phyloP scores from a whole-genome alignment of 805 yeast species.

The Pichia occidentalis region DNA sequence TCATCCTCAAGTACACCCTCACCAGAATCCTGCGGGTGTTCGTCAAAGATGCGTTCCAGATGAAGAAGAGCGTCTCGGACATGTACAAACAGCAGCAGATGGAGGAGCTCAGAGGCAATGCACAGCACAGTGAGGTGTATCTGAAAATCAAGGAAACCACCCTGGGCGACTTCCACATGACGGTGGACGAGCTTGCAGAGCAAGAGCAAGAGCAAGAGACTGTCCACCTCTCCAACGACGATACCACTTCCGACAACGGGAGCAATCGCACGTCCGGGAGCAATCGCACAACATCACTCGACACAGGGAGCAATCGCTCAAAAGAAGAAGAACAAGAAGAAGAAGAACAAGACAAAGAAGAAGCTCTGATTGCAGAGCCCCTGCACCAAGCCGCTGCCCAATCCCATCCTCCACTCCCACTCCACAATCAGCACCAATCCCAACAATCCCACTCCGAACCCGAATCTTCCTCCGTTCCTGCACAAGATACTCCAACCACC shows the following conservation, averaged over 20 bases:
- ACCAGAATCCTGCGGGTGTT: conserved; percentile 16
- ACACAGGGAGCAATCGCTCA: conserved; percentile 3
- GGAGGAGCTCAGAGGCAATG: conserved; percentile 3
- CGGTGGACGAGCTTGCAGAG: conserved; percentile 4
- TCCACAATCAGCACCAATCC: too few species aligned
- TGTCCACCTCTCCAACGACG: too few species aligned
- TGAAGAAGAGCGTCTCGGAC: conserved; percentile 20
- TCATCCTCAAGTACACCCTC: conserved; percentile 12
- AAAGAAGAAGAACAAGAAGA: conserved; percentile 12
- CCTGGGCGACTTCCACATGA: conserved; percentile 11
- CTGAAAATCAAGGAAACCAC: conserved; percentile 17
- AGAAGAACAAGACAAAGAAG: conserved; percentile 8
- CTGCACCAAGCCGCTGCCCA: too few species aligned
- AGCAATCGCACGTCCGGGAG: conserved; percentile 15
- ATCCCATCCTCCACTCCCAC: too few species aligned
- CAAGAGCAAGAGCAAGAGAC: conserved; percentile 4
- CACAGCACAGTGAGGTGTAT: conserved; percentile 12
- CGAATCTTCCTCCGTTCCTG: too few species aligned
- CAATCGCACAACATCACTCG: conserved; percentile 6
- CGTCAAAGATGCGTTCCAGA: conserved; percentile 21
- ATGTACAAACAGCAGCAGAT: conserved; percentile 23
- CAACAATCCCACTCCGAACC: too few species aligned
- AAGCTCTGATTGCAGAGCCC: too few species aligned
- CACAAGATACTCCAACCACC: too few species aligned
- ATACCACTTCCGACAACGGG: too few species aligned